phyloP scores from a whole-genome alignment of 129 eudicot genomes.

The Apium graveolens region DNA sequence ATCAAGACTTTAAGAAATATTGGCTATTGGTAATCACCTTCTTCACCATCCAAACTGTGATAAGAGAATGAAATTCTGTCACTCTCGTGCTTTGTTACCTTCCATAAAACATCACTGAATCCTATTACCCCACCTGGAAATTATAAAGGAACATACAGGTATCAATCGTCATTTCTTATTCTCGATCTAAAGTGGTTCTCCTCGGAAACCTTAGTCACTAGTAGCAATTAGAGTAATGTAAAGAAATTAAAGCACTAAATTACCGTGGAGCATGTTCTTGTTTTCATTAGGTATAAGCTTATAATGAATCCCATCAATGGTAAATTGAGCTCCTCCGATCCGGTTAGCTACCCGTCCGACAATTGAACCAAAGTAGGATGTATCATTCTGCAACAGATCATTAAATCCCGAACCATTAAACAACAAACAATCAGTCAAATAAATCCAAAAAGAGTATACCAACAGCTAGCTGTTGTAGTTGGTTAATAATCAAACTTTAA shows the following conservation, averaged over 20 bases:
- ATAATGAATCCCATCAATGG: conserved; percentile 19
- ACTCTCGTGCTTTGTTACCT: conserved; percentile 14
- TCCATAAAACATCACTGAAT: conserved; percentile 24
- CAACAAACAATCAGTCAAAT: neutral
- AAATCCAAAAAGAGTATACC: neutral
- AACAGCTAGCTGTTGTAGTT: neutral
- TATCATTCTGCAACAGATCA: conserved; percentile 20
- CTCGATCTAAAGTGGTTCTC: neutral
- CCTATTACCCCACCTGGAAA: conserved; percentile 22
- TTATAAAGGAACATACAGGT: neutral
- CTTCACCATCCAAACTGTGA: conserved; percentile 30
- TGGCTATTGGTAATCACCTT: conserved; percentile 7
- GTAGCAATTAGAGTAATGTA: neutral
- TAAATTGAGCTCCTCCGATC: conserved; percentile 26
- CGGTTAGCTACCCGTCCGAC: conserved; percentile 32
- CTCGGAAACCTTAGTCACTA: neutral
- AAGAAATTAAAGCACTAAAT: neutral
- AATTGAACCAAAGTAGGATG: conserved; percentile 21
- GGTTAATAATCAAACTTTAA: neutral
- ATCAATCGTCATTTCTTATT: neutral
- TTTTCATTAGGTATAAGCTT: conserved; percentile 26
- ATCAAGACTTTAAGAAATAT: neutral
- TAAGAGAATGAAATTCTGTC: conserved; percentile 17
- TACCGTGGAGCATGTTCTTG: conserved; percentile 24
- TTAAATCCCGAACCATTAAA: neutral